Conservation (phyloP, 768 basidiomycete species). For the Lactarius sanguifluus region DNA sequence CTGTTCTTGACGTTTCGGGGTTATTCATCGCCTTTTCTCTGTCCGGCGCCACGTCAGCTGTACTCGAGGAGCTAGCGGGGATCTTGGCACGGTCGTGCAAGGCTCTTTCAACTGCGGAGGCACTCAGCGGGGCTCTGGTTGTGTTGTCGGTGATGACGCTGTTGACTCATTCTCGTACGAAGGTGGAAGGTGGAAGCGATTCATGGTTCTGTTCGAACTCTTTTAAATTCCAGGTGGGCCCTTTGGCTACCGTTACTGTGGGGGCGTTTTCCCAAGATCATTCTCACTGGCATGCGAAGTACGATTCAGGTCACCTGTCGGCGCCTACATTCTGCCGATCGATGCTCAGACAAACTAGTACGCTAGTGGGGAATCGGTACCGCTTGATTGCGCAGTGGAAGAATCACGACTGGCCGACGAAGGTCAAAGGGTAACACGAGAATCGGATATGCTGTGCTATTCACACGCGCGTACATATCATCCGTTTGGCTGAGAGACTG, state of each 20-base stretch:
- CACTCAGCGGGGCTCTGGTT: neutral
- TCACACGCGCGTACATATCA: constrained; percentile 22
- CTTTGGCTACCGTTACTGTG: neutral
- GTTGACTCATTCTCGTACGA: neutral
- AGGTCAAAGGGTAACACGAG: neutral
- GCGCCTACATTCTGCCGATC: neutral
- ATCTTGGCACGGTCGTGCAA: neutral
- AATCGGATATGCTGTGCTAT: neutral
- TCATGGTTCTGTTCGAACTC: neutral
- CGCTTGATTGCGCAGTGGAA: neutral
- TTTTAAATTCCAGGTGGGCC: neutral
- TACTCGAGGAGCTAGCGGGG: neutral
- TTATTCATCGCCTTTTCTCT: neutral
- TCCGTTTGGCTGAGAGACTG: constrained; percentile 9
- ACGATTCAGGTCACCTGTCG: neutral
- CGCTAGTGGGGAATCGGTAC: neutral
- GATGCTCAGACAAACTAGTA: neutral
- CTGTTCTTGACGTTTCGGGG: neutral
- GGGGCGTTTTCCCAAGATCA: neutral
- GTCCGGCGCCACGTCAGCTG: neutral
- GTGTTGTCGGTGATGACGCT: neutral
- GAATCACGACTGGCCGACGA: neutral
- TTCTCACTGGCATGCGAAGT: neutral
- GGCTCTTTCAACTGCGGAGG: neutral
- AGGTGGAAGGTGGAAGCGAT: neutral